Conservation (phyloP, 768 basidiomycete species). For the Leccinum longicurvipes region DNA sequence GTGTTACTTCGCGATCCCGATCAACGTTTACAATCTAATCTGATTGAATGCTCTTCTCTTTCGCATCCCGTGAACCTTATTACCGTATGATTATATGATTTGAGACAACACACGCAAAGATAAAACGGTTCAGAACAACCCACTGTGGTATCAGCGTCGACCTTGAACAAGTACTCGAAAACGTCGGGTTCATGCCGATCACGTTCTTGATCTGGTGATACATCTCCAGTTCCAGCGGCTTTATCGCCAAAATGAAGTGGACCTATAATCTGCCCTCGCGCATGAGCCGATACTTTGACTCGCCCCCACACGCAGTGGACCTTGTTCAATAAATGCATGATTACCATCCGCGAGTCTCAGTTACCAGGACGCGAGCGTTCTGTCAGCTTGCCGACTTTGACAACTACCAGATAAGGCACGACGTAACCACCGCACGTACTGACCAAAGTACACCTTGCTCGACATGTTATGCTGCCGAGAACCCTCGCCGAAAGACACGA, state of each 20-base stretch:
- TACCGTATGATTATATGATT: too few species aligned
- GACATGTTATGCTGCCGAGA: slow-evolving; percentile 91
- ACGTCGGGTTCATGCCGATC: slow-evolving; percentile 96
- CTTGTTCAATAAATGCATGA: slow-evolving; percentile 98
- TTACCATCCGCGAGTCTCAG: slow-evolving; percentile 90
- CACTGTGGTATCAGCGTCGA: too few species aligned
- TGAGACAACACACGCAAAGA: too few species aligned
- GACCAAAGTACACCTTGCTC: slow-evolving; percentile 91
- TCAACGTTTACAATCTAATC: too few species aligned
- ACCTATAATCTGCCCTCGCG: slow-evolving; percentile 51
- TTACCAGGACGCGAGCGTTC: slow-evolving; percentile 92
- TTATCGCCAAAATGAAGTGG: slow-evolving; percentile 96
- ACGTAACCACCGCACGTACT: slow-evolving; percentile 91
- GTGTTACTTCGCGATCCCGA: too few species aligned
- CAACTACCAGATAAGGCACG: slow-evolving; percentile 90
- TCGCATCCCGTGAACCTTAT: too few species aligned
- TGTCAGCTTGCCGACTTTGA: slow-evolving; percentile 91
- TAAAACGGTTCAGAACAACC: too few species aligned
- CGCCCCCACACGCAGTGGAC: slow-evolving; percentile 40
- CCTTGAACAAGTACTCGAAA: slow-evolving; percentile 30
- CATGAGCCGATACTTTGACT: too few species aligned
- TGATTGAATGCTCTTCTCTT: too few species aligned
- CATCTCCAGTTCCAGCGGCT: slow-evolving; percentile 94
- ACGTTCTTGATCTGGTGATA: slow-evolving; percentile 99
- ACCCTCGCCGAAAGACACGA: slow-evolving; percentile 81